These are phyloP conservation scores for Senna siamea DNA, from an alignment of 306 rosid genomes.

Conservation along the genomic window DNA sequence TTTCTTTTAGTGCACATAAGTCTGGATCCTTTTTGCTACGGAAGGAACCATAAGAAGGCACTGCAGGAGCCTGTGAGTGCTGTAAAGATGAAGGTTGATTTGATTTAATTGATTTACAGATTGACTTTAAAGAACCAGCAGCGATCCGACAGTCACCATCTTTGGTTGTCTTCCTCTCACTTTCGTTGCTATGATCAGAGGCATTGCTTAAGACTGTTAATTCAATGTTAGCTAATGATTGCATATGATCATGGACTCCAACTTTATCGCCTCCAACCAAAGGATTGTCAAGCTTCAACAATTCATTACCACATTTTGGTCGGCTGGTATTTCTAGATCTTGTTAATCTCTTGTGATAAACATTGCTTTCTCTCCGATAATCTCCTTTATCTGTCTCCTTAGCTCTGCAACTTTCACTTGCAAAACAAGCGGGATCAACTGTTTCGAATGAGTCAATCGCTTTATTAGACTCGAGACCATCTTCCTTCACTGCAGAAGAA, in stretches of 20 bases:
- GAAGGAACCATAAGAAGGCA: constrained; percentile 40
- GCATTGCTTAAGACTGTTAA: constrained; percentile 31
- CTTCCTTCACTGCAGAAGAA: constrained; percentile 38
- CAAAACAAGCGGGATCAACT: constrained; percentile 27
- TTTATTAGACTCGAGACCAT: constrained; percentile 43
- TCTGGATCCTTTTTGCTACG: constrained; percentile 42
- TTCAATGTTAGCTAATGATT: constrained; percentile 28
- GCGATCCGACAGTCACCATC: constrained; percentile 35
- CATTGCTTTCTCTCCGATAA: constrained; percentile 38
- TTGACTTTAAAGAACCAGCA: constrained; percentile 28
- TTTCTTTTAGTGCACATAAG: constrained; percentile 31
- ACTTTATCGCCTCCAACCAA: constrained; percentile 32
- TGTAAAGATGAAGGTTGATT: constrained; percentile 39
- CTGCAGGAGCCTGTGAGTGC: constrained; percentile 35
- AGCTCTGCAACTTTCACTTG: constrained; percentile 36
- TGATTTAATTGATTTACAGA: constrained; percentile 31
- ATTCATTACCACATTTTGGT: constrained; percentile 25
- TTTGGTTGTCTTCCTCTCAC: constrained; percentile 28
- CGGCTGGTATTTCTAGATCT: constrained; percentile 49
- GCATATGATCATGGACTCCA: constrained; percentile 32
- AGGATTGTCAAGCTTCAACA: constrained; percentile 40
- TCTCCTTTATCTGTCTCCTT: constrained; percentile 40
- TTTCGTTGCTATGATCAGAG: constrained; percentile 35
- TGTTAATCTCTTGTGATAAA: constrained; percentile 39
- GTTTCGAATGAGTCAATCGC: constrained; percentile 41